These are phyloP conservation scores for Nicotiana noctiflora DNA, from an alignment of 257 asterid genomes.

Conservation along the genomic window DNA sequence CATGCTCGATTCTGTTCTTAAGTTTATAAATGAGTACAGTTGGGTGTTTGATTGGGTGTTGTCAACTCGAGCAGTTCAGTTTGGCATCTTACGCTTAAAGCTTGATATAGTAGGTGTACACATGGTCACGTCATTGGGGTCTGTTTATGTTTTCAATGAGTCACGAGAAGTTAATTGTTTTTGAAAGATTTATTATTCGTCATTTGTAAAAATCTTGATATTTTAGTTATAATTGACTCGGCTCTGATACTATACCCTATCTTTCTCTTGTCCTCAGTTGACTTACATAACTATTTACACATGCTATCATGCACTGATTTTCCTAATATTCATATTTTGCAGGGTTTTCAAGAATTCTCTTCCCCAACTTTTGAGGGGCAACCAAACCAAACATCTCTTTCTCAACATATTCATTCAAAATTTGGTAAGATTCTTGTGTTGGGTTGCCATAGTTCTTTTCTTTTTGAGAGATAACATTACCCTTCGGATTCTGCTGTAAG, in stretches of 20 bases:
- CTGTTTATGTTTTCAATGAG: not conserved
- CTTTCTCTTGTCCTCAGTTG: not conserved
- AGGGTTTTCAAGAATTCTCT: slow-evolving; percentile 87
- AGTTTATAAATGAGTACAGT: not conserved
- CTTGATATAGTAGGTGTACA: not conserved
- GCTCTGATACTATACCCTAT: not conserved
- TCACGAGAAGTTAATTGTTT: not conserved
- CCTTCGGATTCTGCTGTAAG: not conserved
- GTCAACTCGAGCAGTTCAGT: not conserved
- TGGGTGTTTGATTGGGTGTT: not conserved
- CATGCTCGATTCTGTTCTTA: not conserved
- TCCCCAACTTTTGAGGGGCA: slow-evolving; percentile 55
- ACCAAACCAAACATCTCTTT: slow-evolving; percentile 43
- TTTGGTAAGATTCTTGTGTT: slow-evolving; percentile 46
- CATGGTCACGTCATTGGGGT: not conserved
- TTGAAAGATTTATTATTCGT: not conserved
- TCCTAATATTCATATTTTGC: slow-evolving; percentile 17
- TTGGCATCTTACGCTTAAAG: slow-evolving; percentile 2
- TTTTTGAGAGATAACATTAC: not conserved
- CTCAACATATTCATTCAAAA: slow-evolving; percentile 50
- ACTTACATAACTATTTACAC: not conserved
- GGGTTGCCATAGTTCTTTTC: not conserved
- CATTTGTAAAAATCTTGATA: not conserved
- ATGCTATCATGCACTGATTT: slow-evolving; percentile 8
- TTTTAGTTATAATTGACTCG: not conserved